Conservation (phyloP, 306 rosid species). For the Cucumis sativus region DNA sequence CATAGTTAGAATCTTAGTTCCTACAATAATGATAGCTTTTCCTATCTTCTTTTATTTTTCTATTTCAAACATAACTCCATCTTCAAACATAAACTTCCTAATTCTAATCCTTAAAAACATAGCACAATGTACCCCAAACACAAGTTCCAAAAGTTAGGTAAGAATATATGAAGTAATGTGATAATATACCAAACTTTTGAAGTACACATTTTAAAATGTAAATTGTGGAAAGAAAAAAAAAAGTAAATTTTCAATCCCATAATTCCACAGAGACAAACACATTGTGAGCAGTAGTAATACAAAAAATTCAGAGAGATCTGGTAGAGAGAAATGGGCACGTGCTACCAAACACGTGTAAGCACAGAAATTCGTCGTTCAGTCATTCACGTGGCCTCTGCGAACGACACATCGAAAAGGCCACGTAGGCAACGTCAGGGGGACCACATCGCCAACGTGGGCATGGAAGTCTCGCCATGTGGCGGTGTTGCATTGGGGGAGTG, state of each 20-base stretch:
- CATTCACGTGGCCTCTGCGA: conserved; percentile 1
- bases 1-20: too few relatives aligned
- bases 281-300: background rate
- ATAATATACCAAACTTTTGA: too few relatives aligned
- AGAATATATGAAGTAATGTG: too few relatives aligned
- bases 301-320: background rate
- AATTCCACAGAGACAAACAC: background rate
- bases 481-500: background rate
- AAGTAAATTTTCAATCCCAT: background rate
- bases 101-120: too few relatives aligned
- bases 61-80: too few relatives aligned
- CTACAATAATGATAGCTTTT: too few relatives aligned
- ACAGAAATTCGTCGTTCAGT: background rate
- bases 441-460: conserved; percentile 2
- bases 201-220: too few relatives aligned
- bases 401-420: background rate
- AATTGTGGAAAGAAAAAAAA: too few relatives aligned
- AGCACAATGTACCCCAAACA: too few relatives aligned
- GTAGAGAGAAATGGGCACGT: background rate
- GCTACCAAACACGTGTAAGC: background rate
- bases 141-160: too few relatives aligned
- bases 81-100: too few relatives aligned
- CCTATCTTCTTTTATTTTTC: too few relatives aligned
- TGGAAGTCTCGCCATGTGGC: background rate
- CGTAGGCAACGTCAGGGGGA: background rate